phyloP scores from a whole-genome alignment of 169 alveolate species.

The Besnoitia besnoiti region DNA sequence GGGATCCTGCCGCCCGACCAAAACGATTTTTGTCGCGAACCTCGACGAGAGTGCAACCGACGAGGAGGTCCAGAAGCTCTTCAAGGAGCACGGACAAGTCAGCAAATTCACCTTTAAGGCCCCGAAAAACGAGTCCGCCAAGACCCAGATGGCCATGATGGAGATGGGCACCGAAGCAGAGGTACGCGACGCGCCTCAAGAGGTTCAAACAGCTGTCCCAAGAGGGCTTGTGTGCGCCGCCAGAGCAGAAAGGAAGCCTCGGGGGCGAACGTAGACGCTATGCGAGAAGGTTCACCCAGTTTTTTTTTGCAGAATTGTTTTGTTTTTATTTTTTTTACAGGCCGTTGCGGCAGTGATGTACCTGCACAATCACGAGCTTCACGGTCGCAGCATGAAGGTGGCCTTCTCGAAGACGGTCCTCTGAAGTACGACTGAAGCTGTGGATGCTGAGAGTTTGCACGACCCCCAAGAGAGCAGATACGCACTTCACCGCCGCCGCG shows the following conservation, averaged over 20 bases:
- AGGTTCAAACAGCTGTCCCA: background rate
- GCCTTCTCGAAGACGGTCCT: slow-evolving; percentile 74
- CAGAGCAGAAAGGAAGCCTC: background rate
- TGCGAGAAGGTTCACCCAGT: background rate
- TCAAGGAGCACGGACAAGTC: slow-evolving; percentile 71
- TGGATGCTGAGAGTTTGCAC: too few species aligned
- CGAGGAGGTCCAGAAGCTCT: slow-evolving; percentile 68
- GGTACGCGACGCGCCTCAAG: background rate
- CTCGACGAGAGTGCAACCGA: slow-evolving; percentile 71
- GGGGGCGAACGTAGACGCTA: background rate
- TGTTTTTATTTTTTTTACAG: slow-evolving; percentile 50
- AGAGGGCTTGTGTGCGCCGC: background rate
- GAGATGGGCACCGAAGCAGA: slow-evolving; percentile 56
- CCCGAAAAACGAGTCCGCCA: slow-evolving; percentile 61
- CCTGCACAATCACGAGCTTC: slow-evolving; percentile 73
- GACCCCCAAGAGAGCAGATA: too few species aligned
- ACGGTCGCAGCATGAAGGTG: slow-evolving; percentile 74
- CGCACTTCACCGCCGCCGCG: too few species aligned
- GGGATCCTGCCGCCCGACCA: slow-evolving; percentile 78
- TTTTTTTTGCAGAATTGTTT: too few species aligned
- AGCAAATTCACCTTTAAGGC: slow-evolving; percentile 44
- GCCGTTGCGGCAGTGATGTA: slow-evolving; percentile 77
- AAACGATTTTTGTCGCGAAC: slow-evolving; percentile 76
- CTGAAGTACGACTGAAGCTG: too few species aligned
- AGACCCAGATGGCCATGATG: slow-evolving; percentile 68